Evolutionary conservation across 1,139 yeast species (phyloP), one percentile per base, ranked within the genome.

Genomic region (Magnusiomyces suaveolens): DNA sequence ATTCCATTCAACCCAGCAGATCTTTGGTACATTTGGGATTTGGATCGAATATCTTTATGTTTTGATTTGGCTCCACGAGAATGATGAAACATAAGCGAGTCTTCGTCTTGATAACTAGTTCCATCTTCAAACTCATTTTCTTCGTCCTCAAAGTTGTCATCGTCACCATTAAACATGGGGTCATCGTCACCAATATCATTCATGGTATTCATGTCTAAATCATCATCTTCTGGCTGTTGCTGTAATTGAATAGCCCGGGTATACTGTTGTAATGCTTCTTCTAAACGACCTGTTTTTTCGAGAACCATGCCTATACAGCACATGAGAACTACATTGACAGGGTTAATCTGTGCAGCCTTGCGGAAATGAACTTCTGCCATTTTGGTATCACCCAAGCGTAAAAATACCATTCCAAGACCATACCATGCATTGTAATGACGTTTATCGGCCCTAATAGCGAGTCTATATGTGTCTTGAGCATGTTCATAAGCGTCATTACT

Each of bases 291-390:
- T 52, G 83, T 66, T 64, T 86, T 86, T 65, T 92, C 98, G 53
- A 87, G 73, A 25, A 90, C 95, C 85, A 90, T 87, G 14, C 98
- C 99, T 56, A 90, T 83, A 68, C 97, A 92, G 68, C 97, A 90
- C 3, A 89, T 81, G 62, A 94, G 75, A 46, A 94, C 90, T 4
- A 88, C 87, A 68, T 94, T 94, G 48, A 84, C 84, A 0, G 97
- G 97, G 65, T 92, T 92, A 54, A 92, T 87, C 46, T 84, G 80
- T 21, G 87, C 81, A 0, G 98, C 98, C 63, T 85, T 86, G 52
- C 88, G 75, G 72, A 92, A 89, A 69, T 89, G 95, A 59, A 82
- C 79, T 63, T 89, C 92, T 0, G 98, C 96, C 64, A 83, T 82
- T 48, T 79, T 82, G 63, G 82, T 82, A 63, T 88, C 90, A 2